These are phyloP conservation scores for Podospora pseudopauciseta DNA, from an alignment of 495 filamentous ascomycete genomes.

Conservation along the genomic window DNA sequence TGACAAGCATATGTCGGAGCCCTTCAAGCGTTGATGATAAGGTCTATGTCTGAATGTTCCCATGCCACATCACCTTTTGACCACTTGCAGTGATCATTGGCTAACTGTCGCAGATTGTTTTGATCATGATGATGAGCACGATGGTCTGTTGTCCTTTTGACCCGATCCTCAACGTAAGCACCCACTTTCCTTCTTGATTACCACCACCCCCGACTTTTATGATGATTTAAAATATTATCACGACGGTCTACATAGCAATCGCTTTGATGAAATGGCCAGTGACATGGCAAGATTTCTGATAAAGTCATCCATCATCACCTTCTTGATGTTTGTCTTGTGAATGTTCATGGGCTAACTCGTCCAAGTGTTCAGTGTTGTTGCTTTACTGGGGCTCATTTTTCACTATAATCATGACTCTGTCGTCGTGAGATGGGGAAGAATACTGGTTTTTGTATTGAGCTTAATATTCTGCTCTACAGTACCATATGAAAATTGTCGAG, in stretches of 20 bases:
- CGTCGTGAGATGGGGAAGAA: neutral
- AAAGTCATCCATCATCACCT: slow-evolving; percentile 22
- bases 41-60: slow-evolving; percentile 40
- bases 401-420: neutral
- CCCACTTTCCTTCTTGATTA: slow-evolving; percentile 5
- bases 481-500: no score
- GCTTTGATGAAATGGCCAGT: slow-evolving; percentile 90
- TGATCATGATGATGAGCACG: neutral
- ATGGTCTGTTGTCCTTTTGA: neutral
- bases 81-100: neutral
- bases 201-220: slow-evolving; percentile 29
- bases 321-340: neutral
- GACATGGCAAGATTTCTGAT: slow-evolving; percentile 76
- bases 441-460: no score
- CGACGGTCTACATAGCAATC: slow-evolving; percentile 97
- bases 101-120: slow-evolving; percentile 25
- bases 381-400: neutral
- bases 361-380: slow-evolving; percentile 3
- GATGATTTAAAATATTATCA: slow-evolving; percentile 76
- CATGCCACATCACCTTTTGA: slow-evolving; percentile 27
- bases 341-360: slow-evolving; percentile 21
- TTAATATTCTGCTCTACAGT: no score
- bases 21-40: slow-evolving; percentile 57
- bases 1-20: slow-evolving; percentile 91
- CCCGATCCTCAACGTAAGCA: slow-evolving; percentile 16